phyloP scores from a whole-genome alignment of 1,139 yeast genomes.

The Candida sanyaensis region DNA sequence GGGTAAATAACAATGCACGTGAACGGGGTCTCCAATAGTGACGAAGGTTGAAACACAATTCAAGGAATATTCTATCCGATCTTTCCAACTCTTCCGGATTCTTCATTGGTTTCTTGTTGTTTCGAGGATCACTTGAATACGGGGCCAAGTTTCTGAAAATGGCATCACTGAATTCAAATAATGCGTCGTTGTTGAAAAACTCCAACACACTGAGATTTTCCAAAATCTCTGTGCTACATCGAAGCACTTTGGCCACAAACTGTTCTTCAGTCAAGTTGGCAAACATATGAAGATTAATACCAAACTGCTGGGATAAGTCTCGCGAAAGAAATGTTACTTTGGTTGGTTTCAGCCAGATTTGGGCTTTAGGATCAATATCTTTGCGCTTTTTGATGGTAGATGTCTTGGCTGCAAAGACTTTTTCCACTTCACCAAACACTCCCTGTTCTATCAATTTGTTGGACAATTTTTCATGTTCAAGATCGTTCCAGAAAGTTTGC shows the following conservation, averaged over 20 bases:
- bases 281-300: conserved; percentile 86
- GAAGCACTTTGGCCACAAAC: conserved; percentile 63
- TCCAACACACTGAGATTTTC: conserved; percentile 75
- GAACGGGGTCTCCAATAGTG: conserved; percentile 87
- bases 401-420: conserved; percentile 69
- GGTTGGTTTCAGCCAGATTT: conserved; percentile 22
- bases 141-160: conserved; percentile 70
- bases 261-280: conserved; percentile 61
- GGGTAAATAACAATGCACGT: conserved; percentile 67
- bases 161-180: conserved; percentile 71
- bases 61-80: conserved; percentile 78
- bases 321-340: conserved; percentile 69
- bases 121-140: conserved; percentile 56
- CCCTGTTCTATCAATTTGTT: conserved; percentile 67
- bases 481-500: conserved; percentile 80
- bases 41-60: conserved; percentile 73
- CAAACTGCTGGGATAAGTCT: conserved; percentile 83
- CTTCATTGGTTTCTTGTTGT: conserved; percentile 47
- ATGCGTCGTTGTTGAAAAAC: conserved; percentile 72
- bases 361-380: conserved; percentile 18
- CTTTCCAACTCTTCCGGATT: conserved; percentile 69
- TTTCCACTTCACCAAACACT: conserved; percentile 74
- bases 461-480: conserved; percentile 48
- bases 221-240: conserved; percentile 71
- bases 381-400: conserved; percentile 43